Evolutionary conservation across 2,329 filamentous ascomycete genomes (phyloP), one percentile per base, ranked within the genome.

Genomic region (Monilinia polystroma): DNA sequence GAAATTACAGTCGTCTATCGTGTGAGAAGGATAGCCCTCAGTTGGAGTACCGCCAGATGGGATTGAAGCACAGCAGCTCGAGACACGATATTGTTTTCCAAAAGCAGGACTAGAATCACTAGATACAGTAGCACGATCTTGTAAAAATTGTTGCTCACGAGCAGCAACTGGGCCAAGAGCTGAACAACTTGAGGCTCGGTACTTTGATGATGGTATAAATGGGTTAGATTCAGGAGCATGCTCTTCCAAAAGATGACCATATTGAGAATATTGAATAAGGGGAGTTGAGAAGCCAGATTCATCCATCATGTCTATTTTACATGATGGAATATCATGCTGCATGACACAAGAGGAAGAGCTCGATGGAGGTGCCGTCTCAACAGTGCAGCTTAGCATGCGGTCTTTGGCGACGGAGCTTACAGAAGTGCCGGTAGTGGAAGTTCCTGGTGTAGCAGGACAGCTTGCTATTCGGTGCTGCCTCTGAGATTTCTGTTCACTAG

Each of bases 31-130:
- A 51, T 26, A 23, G 26, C 32, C 58, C n/a, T 51, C 32, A 8
- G 35, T 38, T 26, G 32, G 12, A 8, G 12, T 26, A 10, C 58
- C 14, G 26, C 58, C 12, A 16, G 58, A 62, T 14, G 58, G 45
- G 18, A 51, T 51, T 12, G 58, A 62, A 26, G 58, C 58, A 26
- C 47, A 51, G n/a, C 58, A 62, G 45, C 58, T 62, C n/a, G 58
- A 62, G 49, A 51, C 18, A 26, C 58, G 58, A 20, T 62, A 29
- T 20, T 62, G 58, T 52, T 35, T 62, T 20, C 38, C 8, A 2
- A 32, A 51, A 62, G 6, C n/a, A 51, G 58, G 32, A 51, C 29
- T 41, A 5, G 8, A 52, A 6, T 26, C 32, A 26, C 45, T 29
- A 62, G 58, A 11, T 8, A 51, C 14, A 3, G 7, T 26, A 43